These are phyloP conservation scores for Populus trichocarpa DNA, from an alignment of 441 rosid species.

Conservation along the genomic window DNA sequence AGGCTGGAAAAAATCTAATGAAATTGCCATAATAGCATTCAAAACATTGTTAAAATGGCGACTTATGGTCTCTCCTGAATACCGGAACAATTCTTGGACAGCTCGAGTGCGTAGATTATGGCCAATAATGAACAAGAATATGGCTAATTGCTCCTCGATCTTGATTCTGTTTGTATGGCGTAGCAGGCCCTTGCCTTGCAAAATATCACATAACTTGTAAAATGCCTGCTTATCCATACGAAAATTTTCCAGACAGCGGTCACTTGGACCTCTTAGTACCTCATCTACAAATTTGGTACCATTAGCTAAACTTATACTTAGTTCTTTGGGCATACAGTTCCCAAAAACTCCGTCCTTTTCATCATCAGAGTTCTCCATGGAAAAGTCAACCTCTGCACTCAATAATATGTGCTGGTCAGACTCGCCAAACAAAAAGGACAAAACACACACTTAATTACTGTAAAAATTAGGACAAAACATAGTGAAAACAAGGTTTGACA, in stretches of 20 bases:
- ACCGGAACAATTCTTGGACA: constrained; percentile 70
- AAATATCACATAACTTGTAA: constrained; percentile 74
- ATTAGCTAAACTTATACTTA: constrained; percentile 33
- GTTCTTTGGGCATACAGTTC: constrained; percentile 41
- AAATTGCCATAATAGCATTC: constrained; percentile 72
- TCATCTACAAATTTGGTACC: constrained; percentile 74
- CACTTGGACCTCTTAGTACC: constrained; percentile 63
- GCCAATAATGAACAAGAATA: constrained; percentile 77
- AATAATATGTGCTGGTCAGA: not conserved
- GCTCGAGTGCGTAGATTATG: constrained; percentile 86
- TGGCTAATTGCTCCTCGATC: constrained; percentile 88
- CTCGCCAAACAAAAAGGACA: too few relatives aligned
- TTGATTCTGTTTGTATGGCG: constrained; percentile 89
- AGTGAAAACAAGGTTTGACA: too few relatives aligned
- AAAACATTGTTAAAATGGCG: constrained; percentile 92
- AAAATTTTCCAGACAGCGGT: constrained; percentile 68
- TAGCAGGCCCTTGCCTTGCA: constrained; percentile 70
- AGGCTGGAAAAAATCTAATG: constrained; percentile 64
- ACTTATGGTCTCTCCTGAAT: constrained; percentile 88
- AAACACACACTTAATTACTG: too few relatives aligned
- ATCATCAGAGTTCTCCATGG: constrained; percentile 63
- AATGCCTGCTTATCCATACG: constrained; percentile 88
- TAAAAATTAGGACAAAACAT: too few relatives aligned
- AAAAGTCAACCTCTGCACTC: constrained; percentile 26
- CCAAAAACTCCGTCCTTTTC: constrained; percentile 46